Base-by-base conservation (phyloP, 148 eudicot genomes). In the Limonium bicolor region DNA sequence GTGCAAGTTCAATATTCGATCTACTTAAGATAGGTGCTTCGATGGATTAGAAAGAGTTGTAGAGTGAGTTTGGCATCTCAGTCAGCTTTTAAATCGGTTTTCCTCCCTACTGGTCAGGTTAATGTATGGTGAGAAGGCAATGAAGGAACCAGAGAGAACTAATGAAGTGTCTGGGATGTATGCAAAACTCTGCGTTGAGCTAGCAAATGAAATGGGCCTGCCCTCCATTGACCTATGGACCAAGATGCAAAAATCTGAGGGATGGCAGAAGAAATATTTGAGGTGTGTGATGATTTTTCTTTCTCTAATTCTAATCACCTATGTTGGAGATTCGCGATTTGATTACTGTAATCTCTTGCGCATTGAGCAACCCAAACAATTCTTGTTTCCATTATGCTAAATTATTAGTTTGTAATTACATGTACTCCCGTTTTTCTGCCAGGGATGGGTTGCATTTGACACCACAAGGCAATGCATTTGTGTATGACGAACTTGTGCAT, bases 361-460 rank as follows among this genome's bases (percentile, higher is more conserved):
- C 3, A 10, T 32, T 32, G 3, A 32, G 15, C 15, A 6, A 4
- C 5, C 39, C 39, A 13, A 35, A 5, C 39, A 35, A 4, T 14
- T 28, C 22, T n/a, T 11, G 4, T 7, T 18, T 47, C 20, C 7
- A 36, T 12, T 36, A 11, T 5, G 4, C 15, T 8, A 4, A 5
- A 0, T 36, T 6, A 36, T 11, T 5, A 8, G 4, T 36, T 36
- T 13, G 4, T 0, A 36, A 36, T 11, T 4, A 7, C 12, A 36
- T 48, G 27, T 3, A 13, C 5, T 0, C 13, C 42, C 20, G 40
- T 14, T 11, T 57, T 45, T 24, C 53, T 53, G 49, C 31, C 76
- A 88, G 97, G 27, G 97, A 88, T 36, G 97, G 92, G 16, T 54
- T 88, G 78, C 97, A 88, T 61, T 61, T 88, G 47, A 83, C 92